Percentiles rank a stretch among this genome's conserved stretches.
Conservation (phyloP, 225 moss, liverwort and hornwort genomes). For the Polytrichum commune region DNA sequence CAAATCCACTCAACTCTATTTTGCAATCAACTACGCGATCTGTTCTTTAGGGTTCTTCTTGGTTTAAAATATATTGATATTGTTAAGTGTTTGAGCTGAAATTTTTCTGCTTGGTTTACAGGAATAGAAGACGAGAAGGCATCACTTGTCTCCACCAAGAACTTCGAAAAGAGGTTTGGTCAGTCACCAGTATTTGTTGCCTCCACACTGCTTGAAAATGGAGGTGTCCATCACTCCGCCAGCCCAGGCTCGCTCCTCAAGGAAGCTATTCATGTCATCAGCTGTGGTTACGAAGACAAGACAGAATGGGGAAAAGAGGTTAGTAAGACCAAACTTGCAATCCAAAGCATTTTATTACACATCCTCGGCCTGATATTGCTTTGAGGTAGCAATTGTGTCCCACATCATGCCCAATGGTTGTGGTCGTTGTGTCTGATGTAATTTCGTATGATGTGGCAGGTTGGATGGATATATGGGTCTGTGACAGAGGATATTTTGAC, state of each 20-base stretch:
- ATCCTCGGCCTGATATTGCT: too few relatives aligned
- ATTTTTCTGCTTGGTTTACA: neutral
- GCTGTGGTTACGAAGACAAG: conserved; percentile 95
- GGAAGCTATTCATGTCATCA: conserved; percentile 97
- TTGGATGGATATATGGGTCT: conserved; percentile 99
- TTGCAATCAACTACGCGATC: too few relatives aligned
- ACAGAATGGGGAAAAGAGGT: conserved; percentile 99
- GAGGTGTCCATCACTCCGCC: conserved; percentile 82
- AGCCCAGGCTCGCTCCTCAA: conserved; percentile 86
- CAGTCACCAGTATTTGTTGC: conserved; percentile 95
- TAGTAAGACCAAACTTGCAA: neutral
- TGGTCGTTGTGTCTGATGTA: neutral
- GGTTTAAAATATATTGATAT: too few relatives aligned
- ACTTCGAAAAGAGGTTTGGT: conserved; percentile 88
- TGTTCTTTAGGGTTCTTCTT: neutral
- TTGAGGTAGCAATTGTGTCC: neutral
- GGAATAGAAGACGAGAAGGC: conserved; percentile 66
- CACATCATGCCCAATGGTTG: neutral
- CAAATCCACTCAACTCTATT: too few relatives aligned
- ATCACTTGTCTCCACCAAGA: conserved; percentile 84
- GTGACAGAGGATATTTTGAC: conserved; percentile 98
- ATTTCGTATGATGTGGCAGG: conserved; percentile 29
- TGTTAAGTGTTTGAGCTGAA: too few relatives aligned
- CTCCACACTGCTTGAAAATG: conserved; percentile 76
- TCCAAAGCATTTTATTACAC: too few relatives aligned